Evolutionary conservation across 192 early-diverging fungal species (phyloP).

Genomic region (Rhizophagus clarus): DNA sequence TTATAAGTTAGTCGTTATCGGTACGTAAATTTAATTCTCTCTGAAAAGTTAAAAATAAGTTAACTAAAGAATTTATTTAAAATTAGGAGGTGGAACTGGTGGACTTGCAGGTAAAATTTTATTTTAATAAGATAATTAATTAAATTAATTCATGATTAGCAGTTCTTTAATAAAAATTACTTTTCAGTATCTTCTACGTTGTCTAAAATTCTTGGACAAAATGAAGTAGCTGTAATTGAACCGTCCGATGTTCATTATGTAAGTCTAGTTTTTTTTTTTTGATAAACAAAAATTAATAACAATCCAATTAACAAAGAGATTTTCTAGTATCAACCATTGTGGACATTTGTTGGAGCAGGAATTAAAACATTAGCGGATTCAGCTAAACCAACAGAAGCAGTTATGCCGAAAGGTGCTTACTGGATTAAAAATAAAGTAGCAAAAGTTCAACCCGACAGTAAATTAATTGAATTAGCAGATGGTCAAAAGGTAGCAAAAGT

Average conservation of each 20-base stretch:
- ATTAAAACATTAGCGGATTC: slow-evolving; percentile 77
- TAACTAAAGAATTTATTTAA: neutral
- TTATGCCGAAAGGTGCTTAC: slow-evolving; percentile 72
- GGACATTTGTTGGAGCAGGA: slow-evolving; percentile 89
- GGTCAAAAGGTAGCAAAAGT: slow-evolving; percentile 58
- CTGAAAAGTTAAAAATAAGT: neutral
- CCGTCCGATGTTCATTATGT: slow-evolving; percentile 71
- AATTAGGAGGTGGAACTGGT: slow-evolving; percentile 57
- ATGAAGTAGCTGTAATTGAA: slow-evolving; percentile 74
- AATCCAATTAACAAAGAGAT: slow-evolving; percentile 1
- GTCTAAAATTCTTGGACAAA: slow-evolving; percentile 60
- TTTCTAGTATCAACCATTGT: slow-evolving; percentile 79
- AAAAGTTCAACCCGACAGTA: slow-evolving; percentile 67
- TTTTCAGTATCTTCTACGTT: slow-evolving; percentile 71
- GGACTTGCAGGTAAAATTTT: slow-evolving; percentile 48
- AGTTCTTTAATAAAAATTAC: neutral
- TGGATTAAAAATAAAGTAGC: slow-evolving; percentile 77
- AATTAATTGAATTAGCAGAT: slow-evolving; percentile 66
- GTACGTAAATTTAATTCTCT: slow-evolving; percentile 22
- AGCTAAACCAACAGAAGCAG: slow-evolving; percentile 61
- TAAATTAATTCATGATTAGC: neutral
- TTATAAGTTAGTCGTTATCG: slow-evolving; percentile 59
- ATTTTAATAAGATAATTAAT: neutral
- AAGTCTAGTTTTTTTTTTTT: slow-evolving; percentile 20
- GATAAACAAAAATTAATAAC: neutral